Percentiles rank a stretch among this genome's conserved stretches.
Conservation (phyloP, 257 asterid species). For the Ballota nigra region DNA sequence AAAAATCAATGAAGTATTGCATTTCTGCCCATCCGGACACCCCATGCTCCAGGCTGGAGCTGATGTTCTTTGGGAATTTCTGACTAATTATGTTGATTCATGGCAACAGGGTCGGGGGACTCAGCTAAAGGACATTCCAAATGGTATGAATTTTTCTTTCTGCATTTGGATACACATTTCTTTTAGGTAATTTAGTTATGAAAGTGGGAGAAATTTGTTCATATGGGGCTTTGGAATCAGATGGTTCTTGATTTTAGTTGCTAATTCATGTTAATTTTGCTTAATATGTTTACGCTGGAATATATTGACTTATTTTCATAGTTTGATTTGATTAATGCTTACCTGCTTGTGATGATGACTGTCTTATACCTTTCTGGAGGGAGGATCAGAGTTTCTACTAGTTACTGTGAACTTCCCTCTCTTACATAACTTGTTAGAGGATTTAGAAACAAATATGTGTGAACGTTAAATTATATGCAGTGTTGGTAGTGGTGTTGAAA, state of each 20-base stretch:
- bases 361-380: not conserved
- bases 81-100: conserved; percentile 16
- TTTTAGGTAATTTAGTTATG: not conserved
- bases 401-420: not conserved
- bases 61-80: not conserved
- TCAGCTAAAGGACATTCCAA: conserved; percentile 85
- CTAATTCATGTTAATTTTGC: not conserved
- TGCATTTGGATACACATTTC: conserved; percentile 8
- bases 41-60: not conserved
- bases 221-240: not conserved
- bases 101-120: conserved; percentile 76
- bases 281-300: conserved; percentile 1
- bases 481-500: not conserved
- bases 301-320: not conserved
- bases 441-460: not conserved
- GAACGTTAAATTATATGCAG: not conserved
- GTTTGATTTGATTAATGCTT: not conserved
- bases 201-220: not conserved
- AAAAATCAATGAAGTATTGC: not conserved
- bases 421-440: not conserved
- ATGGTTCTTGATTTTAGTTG: not conserved
- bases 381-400: not conserved
- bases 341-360: conserved; percentile 9
- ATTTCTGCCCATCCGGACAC: not conserved
- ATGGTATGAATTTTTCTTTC: conserved; percentile 27